phyloP scores from a whole-genome alignment of 2,329 filamentous ascomycete genomes.

The Metarhizium album region DNA sequence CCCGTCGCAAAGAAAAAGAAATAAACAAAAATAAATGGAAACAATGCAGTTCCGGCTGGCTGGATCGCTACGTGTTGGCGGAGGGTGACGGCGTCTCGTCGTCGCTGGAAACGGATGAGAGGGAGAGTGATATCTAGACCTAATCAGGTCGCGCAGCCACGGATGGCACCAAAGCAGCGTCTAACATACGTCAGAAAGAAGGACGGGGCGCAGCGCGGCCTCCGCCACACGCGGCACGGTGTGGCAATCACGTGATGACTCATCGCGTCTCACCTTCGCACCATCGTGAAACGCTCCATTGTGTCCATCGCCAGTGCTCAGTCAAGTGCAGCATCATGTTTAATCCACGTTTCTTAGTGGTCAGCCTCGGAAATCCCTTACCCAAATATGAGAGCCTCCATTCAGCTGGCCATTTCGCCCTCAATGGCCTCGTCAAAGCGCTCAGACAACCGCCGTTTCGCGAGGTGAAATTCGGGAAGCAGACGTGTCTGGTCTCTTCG shows the following conservation, averaged over 20 bases:
- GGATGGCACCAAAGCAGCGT: constrained; percentile 17
- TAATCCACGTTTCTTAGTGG: constrained; percentile 55
- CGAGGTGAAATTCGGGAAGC: constrained; percentile 36
- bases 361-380: constrained; percentile 78
- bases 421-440: constrained; percentile 46
- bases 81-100: neutral
- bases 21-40: neutral
- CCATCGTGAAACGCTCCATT: neutral
- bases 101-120: neutral
- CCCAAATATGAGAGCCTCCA: constrained; percentile 71
- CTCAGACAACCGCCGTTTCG: constrained; percentile 37
- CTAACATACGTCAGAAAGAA: constrained; percentile 12
- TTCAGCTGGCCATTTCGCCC: constrained; percentile 72
- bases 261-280: constrained; percentile 6
- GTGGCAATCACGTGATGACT: constrained; percentile 18
- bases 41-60: neutral
- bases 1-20: constrained; percentile 3
- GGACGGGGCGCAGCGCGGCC: constrained; percentile 6
- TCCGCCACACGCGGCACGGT: constrained; percentile 8
- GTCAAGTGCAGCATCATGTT: constrained; percentile 18
- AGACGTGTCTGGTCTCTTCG: constrained; percentile 37
- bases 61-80: neutral
- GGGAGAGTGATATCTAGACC: neutral
- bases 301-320: neutral
- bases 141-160: constrained; percentile 21